phyloP scores from a whole-genome alignment of 2,329 filamentous ascomycete species.

The Ramichloridium luteum region DNA sequence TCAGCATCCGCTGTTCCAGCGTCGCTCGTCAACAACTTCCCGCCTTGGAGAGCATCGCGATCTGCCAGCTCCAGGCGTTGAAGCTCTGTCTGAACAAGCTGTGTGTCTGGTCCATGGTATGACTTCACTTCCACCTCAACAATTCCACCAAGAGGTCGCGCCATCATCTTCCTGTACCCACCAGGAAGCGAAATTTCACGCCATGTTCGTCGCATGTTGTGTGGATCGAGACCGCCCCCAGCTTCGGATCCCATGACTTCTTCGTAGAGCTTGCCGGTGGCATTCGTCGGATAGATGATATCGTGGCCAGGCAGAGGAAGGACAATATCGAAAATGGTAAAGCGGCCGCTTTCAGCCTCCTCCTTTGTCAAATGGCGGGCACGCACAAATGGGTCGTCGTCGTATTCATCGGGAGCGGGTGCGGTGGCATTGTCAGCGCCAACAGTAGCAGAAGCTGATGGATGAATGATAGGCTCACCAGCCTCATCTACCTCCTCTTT shows the following conservation, averaged over 20 bases:
- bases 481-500: slow-evolving; percentile 42
- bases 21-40: too few relatives aligned
- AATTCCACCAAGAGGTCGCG: slow-evolving; percentile 45
- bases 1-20: slow-evolving; percentile 5
- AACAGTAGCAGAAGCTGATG: slow-evolving; percentile 26
- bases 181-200: slow-evolving; percentile 83
- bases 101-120: slow-evolving; percentile 61
- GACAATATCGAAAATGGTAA: slow-evolving; percentile 76
- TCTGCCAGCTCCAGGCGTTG: slow-evolving; percentile 43
- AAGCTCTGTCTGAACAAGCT: slow-evolving; percentile 80
- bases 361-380: slow-evolving; percentile 62
- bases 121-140: slow-evolving; percentile 54
- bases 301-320: slow-evolving; percentile 88
- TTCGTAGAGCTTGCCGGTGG: slow-evolving; percentile 70
- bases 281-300: slow-evolving; percentile 73
- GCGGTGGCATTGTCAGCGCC: slow-evolving; percentile 3
- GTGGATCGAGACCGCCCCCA: slow-evolving; percentile 69
- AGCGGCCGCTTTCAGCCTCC: slow-evolving; percentile 67
- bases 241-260: slow-evolving; percentile 71
- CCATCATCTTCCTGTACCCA: slow-evolving; percentile 74
- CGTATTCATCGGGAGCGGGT: slow-evolving; percentile 37
- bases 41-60: slow-evolving; percentile 8
- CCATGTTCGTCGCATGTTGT: slow-evolving; percentile 74
- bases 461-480: slow-evolving; percentile 54
- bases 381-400: slow-evolving; percentile 49